phyloP scores from a whole-genome alignment of 257 asterid species.

The Henckelia pumila region DNA sequence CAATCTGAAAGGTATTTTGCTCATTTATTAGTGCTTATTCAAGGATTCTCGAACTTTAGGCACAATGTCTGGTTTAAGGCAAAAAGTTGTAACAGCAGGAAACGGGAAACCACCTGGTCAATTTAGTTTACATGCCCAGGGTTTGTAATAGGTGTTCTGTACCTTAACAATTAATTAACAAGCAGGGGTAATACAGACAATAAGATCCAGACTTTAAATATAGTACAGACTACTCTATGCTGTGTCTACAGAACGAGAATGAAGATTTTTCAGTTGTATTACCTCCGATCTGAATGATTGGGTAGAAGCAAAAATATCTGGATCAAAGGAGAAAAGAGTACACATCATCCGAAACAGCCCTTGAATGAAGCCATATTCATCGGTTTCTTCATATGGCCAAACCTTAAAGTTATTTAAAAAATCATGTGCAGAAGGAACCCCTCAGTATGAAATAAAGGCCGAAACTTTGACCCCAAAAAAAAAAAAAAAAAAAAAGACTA shows the following conservation, averaged over 20 bases:
- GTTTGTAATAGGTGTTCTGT: too few species aligned
- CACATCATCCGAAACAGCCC: constrained; percentile 79
- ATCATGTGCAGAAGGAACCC: constrained; percentile 30
- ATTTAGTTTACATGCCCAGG: too few species aligned
- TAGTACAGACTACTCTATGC: neutral
- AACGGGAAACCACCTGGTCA: too few species aligned
- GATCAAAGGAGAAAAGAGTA: constrained; percentile 59
- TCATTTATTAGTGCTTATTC: too few species aligned
- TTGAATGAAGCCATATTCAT: constrained; percentile 83
- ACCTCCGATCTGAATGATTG: constrained; percentile 67
- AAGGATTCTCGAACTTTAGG: too few species aligned
- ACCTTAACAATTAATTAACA: too few species aligned
- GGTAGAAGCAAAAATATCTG: constrained; percentile 51
- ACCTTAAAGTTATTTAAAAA: constrained; percentile 44
- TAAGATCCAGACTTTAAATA: neutral
- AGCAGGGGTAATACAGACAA: neutral
- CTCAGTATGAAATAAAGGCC: constrained; percentile 14
- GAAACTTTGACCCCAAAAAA: constrained; percentile 10
- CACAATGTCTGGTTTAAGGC: too few species aligned
- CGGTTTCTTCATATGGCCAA: constrained; percentile 95
- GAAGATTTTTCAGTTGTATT: constrained; percentile 17
- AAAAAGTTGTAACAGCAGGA: too few species aligned
- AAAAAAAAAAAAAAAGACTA: constrained; percentile 2
- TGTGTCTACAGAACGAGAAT: constrained; percentile 7
- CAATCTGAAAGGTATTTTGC: too few species aligned